phyloP scores from a whole-genome alignment of 208 protist species.

The Wallacemonas sp. region DNA sequence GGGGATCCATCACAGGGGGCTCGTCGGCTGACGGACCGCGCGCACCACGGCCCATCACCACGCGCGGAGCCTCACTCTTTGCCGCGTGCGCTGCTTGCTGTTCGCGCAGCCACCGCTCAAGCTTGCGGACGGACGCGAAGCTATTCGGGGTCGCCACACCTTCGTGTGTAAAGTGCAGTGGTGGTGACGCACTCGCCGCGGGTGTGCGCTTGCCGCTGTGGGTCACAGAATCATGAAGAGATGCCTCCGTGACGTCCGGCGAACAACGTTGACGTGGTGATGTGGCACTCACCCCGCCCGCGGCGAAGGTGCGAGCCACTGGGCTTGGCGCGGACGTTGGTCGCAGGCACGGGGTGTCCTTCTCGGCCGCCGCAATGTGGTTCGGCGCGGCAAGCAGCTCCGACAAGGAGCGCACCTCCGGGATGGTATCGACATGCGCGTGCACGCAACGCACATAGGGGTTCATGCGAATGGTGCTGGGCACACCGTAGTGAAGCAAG shows the following conservation, averaged over 20 bases:
- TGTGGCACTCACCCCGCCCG: background rate
- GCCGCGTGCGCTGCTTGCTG: background rate
- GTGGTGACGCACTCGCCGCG: background rate
- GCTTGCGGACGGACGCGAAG: conserved; percentile 44
- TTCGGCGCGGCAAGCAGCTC: conserved; percentile 34
- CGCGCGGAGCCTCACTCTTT: background rate
- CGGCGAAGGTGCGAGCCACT: conserved; percentile 9
- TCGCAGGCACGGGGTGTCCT: conserved; percentile 49
- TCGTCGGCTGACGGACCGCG: background rate
- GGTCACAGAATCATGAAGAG: no score
- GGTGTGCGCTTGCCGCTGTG: background rate
- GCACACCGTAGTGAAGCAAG: background rate
- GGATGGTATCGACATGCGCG: conserved; percentile 21
- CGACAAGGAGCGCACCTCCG: conserved; percentile 42
- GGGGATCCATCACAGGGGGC: conserved; percentile 2
- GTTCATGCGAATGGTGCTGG: conserved; percentile 45
- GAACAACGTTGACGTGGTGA: background rate
- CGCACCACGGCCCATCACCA: background rate
- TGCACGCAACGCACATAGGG: conserved; percentile 61
- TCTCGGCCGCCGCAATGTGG: conserved; percentile 27
- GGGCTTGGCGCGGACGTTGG: conserved; percentile 8
- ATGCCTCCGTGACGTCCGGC: background rate
- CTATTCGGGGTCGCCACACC: conserved; percentile 65
- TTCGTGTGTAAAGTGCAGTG: conserved; percentile 44
- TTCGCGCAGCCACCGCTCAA: conserved; percentile 11